Base-by-base conservation (phyloP, 257 asterid species). In the Ballota nigra region DNA sequence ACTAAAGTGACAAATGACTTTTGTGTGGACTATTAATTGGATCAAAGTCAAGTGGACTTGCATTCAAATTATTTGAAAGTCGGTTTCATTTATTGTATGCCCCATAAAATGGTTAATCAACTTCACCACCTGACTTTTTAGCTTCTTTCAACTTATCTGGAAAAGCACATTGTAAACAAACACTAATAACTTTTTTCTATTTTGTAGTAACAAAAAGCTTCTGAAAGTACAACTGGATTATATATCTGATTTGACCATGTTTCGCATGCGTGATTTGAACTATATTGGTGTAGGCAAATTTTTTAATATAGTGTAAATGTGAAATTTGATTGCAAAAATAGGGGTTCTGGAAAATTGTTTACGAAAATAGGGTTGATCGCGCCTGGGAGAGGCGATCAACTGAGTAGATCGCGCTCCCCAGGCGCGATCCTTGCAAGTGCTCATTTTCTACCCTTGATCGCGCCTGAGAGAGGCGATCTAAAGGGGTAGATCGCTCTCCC, bases 121-220 rank as follows among this genome's bases (percentile, higher is more conserved):
- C 65, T 75, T 60, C 34, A 38, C 8, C 15, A 31, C 70, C 63
- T 10, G 12, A 33, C 59, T 49, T 63, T 23, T 16, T 2, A 52
- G 71, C 71, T 72, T 52, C 56, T 63, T 72, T n/a, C 26, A 20
- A 12, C 69, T 45, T 61, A 16, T 61, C 47, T 29, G 69, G 57
- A 63, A 52, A n/a, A 36, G 15, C 77, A 63, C 16, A 51, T 36
- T 51, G 34, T 12, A 13, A 63, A 61, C 63, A 11, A 26, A 29
- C 15, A 4, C 8, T 1, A 60, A 2, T 52, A 9, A 3, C 3
- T 3, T 63, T 13, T 52, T 33, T 36, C 26, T 72, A n/a, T 22
- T 63, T 62, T 13, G 31, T 33, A 63, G 33, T 33, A n/a, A 45
- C n/a, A n/a, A n/a, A 4, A 13, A 13, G 7, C 4, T 15, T 15